Base-by-base conservation (phyloP, 1,284 basidiomycete species). In the Rhodotorula sp. region DNA sequence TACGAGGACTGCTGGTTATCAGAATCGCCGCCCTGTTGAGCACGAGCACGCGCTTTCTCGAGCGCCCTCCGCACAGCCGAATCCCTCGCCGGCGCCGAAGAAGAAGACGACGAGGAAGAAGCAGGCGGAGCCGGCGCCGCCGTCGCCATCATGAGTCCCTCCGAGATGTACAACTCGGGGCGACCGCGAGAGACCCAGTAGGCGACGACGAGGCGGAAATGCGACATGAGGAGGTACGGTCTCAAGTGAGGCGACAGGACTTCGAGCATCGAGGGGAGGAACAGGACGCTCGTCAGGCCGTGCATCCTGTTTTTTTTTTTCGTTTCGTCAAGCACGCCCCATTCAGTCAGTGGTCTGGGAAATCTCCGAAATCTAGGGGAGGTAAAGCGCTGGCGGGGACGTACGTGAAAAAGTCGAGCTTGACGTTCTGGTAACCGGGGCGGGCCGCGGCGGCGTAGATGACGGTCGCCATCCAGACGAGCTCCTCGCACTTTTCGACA, bases 121-220 rank as follows among this genome's bases (percentile, higher is more conserved):
- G 20, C 23, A 1, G 78, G 76, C 14, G 77, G 71, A 0, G 26
- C 21, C 1, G 78, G 78, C n/a, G 58, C 57, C 1, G 64, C 26
- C 10, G 71, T 52, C 1, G 76, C 77, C 16, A 75, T 62, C 70
- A 78, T 73, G 39, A 78, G 60, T 5, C 70, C 74, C 6, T 79
- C 75, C 34, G 71, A 16, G 60, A 79, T 69, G 69, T 73, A 72
- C 5, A 78, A 66, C 3, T 72, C 66, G 16, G 78, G 77, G 47
- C 78, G 72, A 10, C 78, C 78, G 26, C 78, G 76, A 7, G 78
- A 77, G 54, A 79, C 58, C 78, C 78, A 79, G 59, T 77, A 77
- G 23, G 64, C 73, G 39, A 78, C 65, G 65, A 78, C 57, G 26
- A 77, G 70, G 43, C 77, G 69, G 70, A 78, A 79, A 52, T 78